Percentiles rank a stretch among this genome's conserved stretches.
These are phyloP conservation scores for Bathelium albidoporum DNA, from an alignment of 495 filamentous ascomycete genomes.

Conservation along the genomic window DNA sequence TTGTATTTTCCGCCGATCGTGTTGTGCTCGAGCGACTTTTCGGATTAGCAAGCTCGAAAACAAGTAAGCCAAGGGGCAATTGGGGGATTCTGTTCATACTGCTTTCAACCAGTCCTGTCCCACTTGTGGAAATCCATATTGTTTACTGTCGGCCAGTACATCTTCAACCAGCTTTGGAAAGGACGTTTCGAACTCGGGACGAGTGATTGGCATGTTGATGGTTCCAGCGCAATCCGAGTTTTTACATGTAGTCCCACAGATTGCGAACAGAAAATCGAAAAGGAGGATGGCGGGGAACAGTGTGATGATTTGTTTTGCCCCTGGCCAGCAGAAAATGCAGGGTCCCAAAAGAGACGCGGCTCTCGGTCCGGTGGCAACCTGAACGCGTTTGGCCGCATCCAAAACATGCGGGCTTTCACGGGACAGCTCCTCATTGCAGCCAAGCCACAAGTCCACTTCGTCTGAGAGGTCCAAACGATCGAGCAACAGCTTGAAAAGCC, in stretches of 20 bases:
- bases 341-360: not conserved
- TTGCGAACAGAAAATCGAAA: not conserved
- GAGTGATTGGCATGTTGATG: conserved; percentile 44
- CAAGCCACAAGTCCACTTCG: no score
- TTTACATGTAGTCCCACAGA: no score
- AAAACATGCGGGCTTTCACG: no score
- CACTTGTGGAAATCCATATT: conserved; percentile 71
- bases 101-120: conserved; percentile 80
- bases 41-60: not conserved
- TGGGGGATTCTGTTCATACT: conserved; percentile 38
- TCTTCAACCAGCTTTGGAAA: conserved; percentile 74
- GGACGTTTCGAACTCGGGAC: conserved; percentile 77
- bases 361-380: not conserved
- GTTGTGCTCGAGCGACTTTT: conserved; percentile 57
- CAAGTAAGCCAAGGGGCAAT: not conserved
- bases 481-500: no score
- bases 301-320: not conserved
- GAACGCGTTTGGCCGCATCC: not conserved
- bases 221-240: no score
- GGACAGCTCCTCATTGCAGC: no score
- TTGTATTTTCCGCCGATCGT: conserved; percentile 93
- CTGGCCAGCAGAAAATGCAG: not conserved
- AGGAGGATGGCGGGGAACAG: not conserved
- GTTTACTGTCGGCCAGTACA: conserved; percentile 59
- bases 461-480: no score